Conservation (phyloP, 441 rosid species). For the Croton setiger region DNA sequence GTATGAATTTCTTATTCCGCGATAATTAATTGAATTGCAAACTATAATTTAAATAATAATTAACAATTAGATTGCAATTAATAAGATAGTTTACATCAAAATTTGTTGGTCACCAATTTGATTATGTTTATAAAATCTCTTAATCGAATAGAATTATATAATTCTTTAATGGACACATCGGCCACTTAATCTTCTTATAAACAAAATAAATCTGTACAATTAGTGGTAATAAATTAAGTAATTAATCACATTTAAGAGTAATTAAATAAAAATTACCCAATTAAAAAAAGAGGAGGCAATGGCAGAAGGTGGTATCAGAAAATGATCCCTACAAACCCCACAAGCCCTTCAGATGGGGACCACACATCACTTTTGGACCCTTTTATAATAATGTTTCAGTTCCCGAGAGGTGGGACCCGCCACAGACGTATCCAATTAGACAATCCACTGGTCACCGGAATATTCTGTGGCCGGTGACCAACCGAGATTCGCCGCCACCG, state of each 20-base stretch:
- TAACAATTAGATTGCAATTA: no score
- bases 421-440: background rate
- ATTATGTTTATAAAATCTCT: no score
- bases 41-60: no score
- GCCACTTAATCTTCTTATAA: background rate
- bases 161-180: no score
- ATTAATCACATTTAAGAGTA: background rate
- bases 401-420: constrained; percentile 13
- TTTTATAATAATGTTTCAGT: background rate
- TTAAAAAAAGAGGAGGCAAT: constrained; percentile 18
- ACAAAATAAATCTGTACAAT: background rate
- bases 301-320: constrained; percentile 34
- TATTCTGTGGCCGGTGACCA: constrained; percentile 23
- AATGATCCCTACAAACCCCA: constrained; percentile 51
- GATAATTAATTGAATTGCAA: no score
- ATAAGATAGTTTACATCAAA: no score
- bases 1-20: no score
- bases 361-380: constrained; percentile 9
- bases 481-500: background rate
- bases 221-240: background rate
- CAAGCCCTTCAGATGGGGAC: constrained; percentile 32
- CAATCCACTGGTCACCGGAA: constrained; percentile 14
- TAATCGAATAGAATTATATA: no score
- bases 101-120: no score
- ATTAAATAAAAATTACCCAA: background rate